Base-by-base conservation (phyloP, 1,139 yeast genomes). In the Yarrowia galli region DNA sequence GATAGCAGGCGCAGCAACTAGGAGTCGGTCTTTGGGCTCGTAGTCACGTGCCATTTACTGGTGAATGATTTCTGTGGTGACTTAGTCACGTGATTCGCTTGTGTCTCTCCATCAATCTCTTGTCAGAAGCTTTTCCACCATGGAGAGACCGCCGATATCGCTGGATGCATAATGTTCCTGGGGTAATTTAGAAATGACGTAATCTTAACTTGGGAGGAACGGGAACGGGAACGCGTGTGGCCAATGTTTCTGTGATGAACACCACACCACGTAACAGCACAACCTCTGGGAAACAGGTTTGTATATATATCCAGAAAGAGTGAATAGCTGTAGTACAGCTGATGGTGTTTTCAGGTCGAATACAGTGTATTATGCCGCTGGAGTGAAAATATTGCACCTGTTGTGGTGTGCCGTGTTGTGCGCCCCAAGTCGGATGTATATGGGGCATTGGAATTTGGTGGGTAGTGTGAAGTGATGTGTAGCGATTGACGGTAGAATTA, bases 71-170 rank as follows among this genome's bases (percentile, higher is more conserved):
- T 43, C 12, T 22, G 8, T 23, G 9, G 13, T 22, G 8, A 13
- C 25, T 22, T n/a, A 22, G 0, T 45, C n/a, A 1, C 12, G 18
- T 23, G 4, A 0, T 15, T 18, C 10, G 16, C 2, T 40, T n/a
- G 20, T n/a, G 20, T n/a, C 8, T n/a, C 20, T 40, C 18, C 9
- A 6, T 1, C 12, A 43, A 2, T 23, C 9, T 20, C 13, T 9
- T 23, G 13, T 9, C 15, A 3, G 3, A 25, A 6, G 28, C 35
- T 25, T 23, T 18, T 32, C 40, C 40, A 25, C 40, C 40, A 25
- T 49, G 40, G 56, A 28, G 32, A 7, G 32, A 6, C 23, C 6
- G 54, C 56, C 56, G 56, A 49, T 49, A 49, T 32, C 56, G 56
- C 56, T 49, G 36, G 16, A 22, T 48, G 38, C 56, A 49, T 48